phyloP scores from a whole-genome alignment of 192 early-diverging fungal species.

The Podila minutissima region DNA sequence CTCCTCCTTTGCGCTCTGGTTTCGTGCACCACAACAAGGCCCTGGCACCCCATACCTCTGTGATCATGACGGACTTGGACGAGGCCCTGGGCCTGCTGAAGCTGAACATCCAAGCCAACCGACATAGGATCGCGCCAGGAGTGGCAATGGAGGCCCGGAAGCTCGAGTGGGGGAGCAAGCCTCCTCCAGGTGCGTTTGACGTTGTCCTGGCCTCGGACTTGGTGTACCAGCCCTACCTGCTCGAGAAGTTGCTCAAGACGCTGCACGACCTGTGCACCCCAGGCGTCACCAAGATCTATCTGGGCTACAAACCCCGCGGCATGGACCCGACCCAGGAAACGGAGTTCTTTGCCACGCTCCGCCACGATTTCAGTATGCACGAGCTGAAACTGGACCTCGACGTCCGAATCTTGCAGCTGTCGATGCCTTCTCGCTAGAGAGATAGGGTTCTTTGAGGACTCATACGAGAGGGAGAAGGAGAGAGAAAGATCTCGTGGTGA shows the following conservation, averaged over 20 bases:
- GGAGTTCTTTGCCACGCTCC: constrained; percentile 42
- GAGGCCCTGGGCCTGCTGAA: constrained; percentile 54
- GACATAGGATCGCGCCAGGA: constrained; percentile 9
- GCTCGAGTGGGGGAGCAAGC: constrained; percentile 28
- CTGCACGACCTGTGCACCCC: constrained; percentile 46
- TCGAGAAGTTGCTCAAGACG: constrained; percentile 45
- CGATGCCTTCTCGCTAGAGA: too few species aligned
- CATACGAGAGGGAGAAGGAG: background rate
- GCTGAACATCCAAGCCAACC: constrained; percentile 47
- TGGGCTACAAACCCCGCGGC: constrained; percentile 57
- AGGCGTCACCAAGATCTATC: constrained; percentile 41
- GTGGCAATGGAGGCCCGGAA: constrained; percentile 4
- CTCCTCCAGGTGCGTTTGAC: constrained; percentile 23
- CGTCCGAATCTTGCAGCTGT: constrained; percentile 19
- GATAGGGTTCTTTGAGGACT: background rate
- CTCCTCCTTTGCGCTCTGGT: background rate
- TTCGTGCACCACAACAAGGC: background rate
- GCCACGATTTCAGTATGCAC: constrained; percentile 24
- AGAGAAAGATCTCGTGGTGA: background rate
- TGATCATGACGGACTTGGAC: constrained; percentile 55
- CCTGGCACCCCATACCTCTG: constrained; percentile 1
- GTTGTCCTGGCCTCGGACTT: constrained; percentile 62
- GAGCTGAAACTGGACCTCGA: constrained; percentile 4
- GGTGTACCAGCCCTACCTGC: constrained; percentile 52
- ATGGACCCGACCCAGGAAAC: constrained; percentile 30